Evolutionary conservation across 2,329 filamentous ascomycete species (phyloP), one percentile per base, ranked within the genome.

Genomic region (Fusarium nanum): DNA sequence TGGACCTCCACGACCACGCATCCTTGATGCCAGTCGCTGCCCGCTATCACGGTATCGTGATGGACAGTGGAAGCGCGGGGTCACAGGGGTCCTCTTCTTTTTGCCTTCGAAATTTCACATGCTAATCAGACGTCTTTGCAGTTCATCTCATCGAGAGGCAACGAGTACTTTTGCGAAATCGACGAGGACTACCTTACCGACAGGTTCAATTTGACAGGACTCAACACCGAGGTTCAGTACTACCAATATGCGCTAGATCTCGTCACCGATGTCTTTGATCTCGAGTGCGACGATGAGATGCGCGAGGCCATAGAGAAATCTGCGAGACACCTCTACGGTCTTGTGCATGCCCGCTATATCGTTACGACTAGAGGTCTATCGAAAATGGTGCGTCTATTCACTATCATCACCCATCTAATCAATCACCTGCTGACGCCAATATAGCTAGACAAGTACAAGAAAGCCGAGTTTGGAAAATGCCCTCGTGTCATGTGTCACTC

Each of bases 111-210:
- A 37, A 20, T 56, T 60, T 34, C 59, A 44, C 42, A 20, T 37
- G 62, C 73, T 75, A 66, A 75, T 55, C 42, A 52, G 41, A 41
- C 40, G 23, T 40, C 54, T 41, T 48, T 46, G 42, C 78, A 99
- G 96, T 99, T 99, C 81, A 98, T 98, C 76, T 98, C 95, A 7
- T 97, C 94, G 8, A 89, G 96, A 59, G 96, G 96, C 72, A 98
- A 99, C 82, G 96, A 99, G 80, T 99, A 99, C 83, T 99, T 98
- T 78, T 99, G 96, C 88, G 96, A 99, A 80, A 98, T 99, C 76
- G 96, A 99, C 81, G 96, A 99, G 81, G 96, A 99, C 77, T 99
- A 99, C 81, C 87, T 99, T 48, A 98, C 94, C 54, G 96, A 99
- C 81, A 91, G 96, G 53, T 99, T 99, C 88, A 99, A 99, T 83